Evolutionary conservation across 2,329 filamentous ascomycete species (phyloP), one percentile per base, ranked within the genome.

Genomic region (Chrysosporium queenslandicum): DNA sequence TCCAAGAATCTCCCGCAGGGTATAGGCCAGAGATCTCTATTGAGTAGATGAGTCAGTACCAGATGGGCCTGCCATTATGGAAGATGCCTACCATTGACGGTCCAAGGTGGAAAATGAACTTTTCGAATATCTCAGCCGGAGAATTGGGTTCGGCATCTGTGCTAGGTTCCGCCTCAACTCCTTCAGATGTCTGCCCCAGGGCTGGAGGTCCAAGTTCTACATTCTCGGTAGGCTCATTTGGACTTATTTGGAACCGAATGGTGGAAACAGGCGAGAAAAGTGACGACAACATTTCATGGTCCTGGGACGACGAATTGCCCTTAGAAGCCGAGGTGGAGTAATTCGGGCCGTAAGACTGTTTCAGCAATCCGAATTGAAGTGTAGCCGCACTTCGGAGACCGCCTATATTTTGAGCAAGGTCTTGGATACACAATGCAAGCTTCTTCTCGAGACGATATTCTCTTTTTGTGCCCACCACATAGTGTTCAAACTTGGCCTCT

Each of bases 401-500:
- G 66, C 91, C 90, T 58, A 96, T 84, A 58, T 88, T 89, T 65
- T 96, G 90, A 3, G 87, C 83, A 25, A 97, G 76, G 43, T 81
- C 82, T 65, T 94, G 87, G 61, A 97, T 80, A 58, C 87, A 91
- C 62, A 87, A 85, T 41, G 91, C 85, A 3, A 97, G 77, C 21
- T 79, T 82, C 58, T 84, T 83, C 62, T 96, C 87, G 2, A 94
- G 77, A 34, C 78, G 76, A 65, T 94, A 94, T 56, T 91, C 78
- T 52, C 77, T 78, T 65, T 95, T 90, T 2, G 80, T 83, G 1
- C 91, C 91, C 3, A 88, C 67, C 2, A 90, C 72, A 62, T 87
- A 95, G 63, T 95, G 87, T 66, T 97, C 91, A 54, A 87, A 83
- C 64, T 91, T 94, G 12, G 90, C 86, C 66, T 97, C 91, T 57